Percentiles rank a stretch among this genome's conserved stretches.
Conservation (phyloP, 2,329 filamentous ascomycete species). For the Coniella lustricola region DNA sequence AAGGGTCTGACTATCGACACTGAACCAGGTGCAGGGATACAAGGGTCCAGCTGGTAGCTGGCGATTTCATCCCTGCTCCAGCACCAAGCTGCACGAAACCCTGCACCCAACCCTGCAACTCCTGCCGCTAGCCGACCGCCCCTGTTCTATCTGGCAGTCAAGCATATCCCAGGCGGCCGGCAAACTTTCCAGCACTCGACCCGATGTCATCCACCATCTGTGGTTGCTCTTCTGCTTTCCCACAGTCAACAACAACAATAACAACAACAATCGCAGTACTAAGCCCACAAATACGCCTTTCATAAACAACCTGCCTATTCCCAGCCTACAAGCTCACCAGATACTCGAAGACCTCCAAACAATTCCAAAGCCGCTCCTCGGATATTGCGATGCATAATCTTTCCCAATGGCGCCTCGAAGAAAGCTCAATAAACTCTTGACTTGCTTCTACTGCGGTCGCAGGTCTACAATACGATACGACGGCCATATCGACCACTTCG, state of each 20-base stretch:
- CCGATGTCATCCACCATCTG: too few relatives aligned
- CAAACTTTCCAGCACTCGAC: constrained; percentile 2
- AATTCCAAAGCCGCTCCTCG: constrained; percentile 30
- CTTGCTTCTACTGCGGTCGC: constrained; percentile 79
- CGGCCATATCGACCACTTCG: constrained; percentile 56
- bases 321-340: background rate
- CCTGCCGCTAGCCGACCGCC: background rate
- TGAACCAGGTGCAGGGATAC: too few relatives aligned
- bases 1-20: too few relatives aligned
- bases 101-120: too few relatives aligned
- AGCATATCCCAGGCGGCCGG: constrained; percentile 4
- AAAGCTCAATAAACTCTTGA: constrained; percentile 35
- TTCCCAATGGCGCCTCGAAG: constrained; percentile 35
- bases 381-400: constrained; percentile 6
- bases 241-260: constrained; percentile 7
- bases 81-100: too few relatives aligned
- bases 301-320: too few relatives aligned
- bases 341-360: constrained; percentile 19
- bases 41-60: too few relatives aligned
- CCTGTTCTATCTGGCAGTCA: background rate
- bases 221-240: background rate
- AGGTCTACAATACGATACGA: constrained; percentile 55
- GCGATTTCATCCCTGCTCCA: too few relatives aligned
- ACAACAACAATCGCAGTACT: too few relatives aligned
- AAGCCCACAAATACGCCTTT: too few relatives aligned